phyloP scores from a whole-genome alignment of 805 yeast species.

The Ogataea degrootiae region DNA sequence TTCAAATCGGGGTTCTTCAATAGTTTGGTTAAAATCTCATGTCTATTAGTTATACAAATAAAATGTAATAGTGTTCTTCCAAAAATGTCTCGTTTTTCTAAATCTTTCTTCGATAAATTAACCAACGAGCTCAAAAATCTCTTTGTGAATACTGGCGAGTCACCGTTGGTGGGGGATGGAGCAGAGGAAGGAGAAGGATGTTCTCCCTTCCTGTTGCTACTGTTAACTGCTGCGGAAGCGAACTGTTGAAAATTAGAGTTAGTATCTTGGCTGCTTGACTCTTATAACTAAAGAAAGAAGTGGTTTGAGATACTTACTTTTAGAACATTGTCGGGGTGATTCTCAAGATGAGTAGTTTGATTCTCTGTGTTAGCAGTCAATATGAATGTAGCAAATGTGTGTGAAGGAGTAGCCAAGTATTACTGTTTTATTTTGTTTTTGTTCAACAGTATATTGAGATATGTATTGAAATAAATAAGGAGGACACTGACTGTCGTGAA shows the following conservation, averaged over 20 bases:
- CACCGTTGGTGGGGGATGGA: constrained; percentile 3
- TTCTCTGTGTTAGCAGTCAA: not conserved
- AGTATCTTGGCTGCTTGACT: not conserved
- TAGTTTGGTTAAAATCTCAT: constrained; percentile 41
- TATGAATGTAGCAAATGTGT: not conserved
- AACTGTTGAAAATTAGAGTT: constrained; percentile 7
- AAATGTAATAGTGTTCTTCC: constrained; percentile 63
- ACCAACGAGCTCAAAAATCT: constrained; percentile 16
- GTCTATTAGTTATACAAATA: constrained; percentile 45
- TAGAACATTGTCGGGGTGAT: constrained; percentile 16
- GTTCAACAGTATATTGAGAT: too few relatives aligned
- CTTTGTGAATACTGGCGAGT: constrained; percentile 8
- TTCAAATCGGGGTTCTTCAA: constrained; percentile 46
- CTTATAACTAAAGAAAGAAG: not conserved
- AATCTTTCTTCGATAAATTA: constrained; percentile 32
- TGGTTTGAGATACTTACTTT: constrained; percentile 11
- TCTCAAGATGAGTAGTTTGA: not conserved
- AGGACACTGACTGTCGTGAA: too few relatives aligned
- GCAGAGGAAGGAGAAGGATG: constrained; percentile 5
- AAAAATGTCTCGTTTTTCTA: constrained; percentile 55
- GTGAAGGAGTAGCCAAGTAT: too few relatives aligned
- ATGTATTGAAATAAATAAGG: too few relatives aligned
- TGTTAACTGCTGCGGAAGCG: constrained; percentile 12
- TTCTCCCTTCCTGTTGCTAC: constrained; percentile 7
- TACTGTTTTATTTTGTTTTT: too few relatives aligned